Evolutionary conservation across 768 basidiomycete genomes (phyloP), one percentile per base, ranked within the genome.

Genomic region (Lentinula boryana): DNA sequence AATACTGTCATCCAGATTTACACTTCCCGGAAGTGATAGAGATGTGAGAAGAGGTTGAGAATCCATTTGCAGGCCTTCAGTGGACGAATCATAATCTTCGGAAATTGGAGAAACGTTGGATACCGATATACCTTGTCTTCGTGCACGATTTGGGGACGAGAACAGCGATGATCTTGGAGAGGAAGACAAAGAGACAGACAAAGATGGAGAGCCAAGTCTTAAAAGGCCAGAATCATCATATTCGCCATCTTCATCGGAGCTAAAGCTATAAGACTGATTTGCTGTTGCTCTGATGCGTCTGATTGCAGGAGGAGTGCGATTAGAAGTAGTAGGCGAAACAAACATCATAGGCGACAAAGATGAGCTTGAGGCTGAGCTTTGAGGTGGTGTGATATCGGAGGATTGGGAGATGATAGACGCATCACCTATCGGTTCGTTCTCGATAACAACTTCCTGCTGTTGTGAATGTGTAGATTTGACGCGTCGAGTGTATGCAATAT

Each of bases 81-180:
- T 58, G 21, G 57, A 58, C 15, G 57, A 58, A 27, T 27, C 31
- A 2, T 18, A 36, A 23, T 4, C 32, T 18, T 58, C 44, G 8
- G 57, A 44, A 23, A 58, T 44, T n/a, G 57, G 57, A 33, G 57
- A 58, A 36, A 58, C 32, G 33, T 18, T 33, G 33, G 46, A 27
- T 12, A 48, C 32, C 3, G 40, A 31, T 12, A 43, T 23, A 15
- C 40, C 23, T 41, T 44, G 36, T n/a, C 38, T 33, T n/a, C 32
- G 9, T n/a, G 10, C 33, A 16, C 23, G 32, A 33, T 16, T 23
- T 38, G 40, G 56, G 23, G 58, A 27, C 3, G 49, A 92, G 89
- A 73, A 78, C 97, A 31, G 95, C 95, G 76, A 83, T 81, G 65
- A 81, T 80, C 35, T 86, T 91, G 58, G 88, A 86, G 33, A 94